Evolutionary conservation across 2,329 filamentous ascomycete species (phyloP), one percentile per base, ranked within the genome.

Genomic region (Arthrobotrys conoides): DNA sequence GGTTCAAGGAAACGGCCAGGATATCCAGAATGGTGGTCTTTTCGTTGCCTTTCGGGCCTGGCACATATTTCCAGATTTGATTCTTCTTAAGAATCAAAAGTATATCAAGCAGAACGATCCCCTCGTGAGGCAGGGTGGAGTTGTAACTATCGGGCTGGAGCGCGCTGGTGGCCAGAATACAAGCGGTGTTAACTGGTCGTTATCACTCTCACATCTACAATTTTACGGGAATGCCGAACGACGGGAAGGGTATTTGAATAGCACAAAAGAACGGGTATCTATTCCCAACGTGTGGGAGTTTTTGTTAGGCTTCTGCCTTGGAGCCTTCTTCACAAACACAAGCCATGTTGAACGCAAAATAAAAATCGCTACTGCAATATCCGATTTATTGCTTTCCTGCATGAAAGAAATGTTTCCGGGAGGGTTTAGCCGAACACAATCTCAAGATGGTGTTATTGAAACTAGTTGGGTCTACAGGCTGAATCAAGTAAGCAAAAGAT

Each of bases 41-140:
- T 41, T 83, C 3, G 51, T 83, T 22, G 82, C 64, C 3, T 65
- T 83, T 9, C 79, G 71, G 1, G 71, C 82, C 0, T 83, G 82
- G 82, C 82, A 83, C 61, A 33, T 83, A 3, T 82, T 82, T 64
- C 82, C 82, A 1, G 81, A 82, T 46, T 22, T 81, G 44, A 46
- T 76, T n/a, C 49, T 76, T 30, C 48, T 76, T n/a, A 55, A 49
- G 24, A 30, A 69, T 20, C 46, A 22, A n/a, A 65, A 48, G 27
- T 27, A 57, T 12, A 27, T 76, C 12, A 27, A 55, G n/a, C 72
- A 70, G 33, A 48, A 33, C 3, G 72, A 76, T 16, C 10, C 27
- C 5, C 36, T 76, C 1, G 65, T 76, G 4, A 57, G 51, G 18
- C 10, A n/a, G 2, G 46, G 57, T 5, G 72, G 65, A 3, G 5